Conservation (phyloP, 495 filamentous ascomycete genomes). For the Annulohypoxylon bovei region DNA sequence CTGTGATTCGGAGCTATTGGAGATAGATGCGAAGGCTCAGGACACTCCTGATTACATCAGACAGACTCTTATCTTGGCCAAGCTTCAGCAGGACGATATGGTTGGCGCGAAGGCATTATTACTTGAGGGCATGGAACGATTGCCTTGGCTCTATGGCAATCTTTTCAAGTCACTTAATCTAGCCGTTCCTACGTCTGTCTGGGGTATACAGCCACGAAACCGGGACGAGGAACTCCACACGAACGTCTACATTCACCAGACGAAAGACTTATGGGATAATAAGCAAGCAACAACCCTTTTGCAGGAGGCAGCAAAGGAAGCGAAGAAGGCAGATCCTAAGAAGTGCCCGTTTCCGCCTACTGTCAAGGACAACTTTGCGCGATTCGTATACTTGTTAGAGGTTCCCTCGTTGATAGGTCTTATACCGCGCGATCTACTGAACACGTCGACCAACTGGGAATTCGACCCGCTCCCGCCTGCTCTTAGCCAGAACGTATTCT, state of each 20-base stretch:
- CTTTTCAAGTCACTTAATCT: slow-evolving; percentile 82
- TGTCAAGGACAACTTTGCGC: slow-evolving; percentile 67
- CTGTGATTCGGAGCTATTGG: slow-evolving; percentile 66
- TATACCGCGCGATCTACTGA: slow-evolving; percentile 63
- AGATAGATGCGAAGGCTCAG: slow-evolving; percentile 29
- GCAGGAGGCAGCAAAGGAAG: slow-evolving; percentile 71
- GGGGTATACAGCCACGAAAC: slow-evolving; percentile 77
- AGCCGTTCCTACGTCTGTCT: slow-evolving; percentile 77
- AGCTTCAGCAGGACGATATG: slow-evolving; percentile 73
- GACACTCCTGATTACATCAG: slow-evolving; percentile 66
- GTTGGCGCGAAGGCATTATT: slow-evolving; percentile 71
- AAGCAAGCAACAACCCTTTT: slow-evolving; percentile 76
- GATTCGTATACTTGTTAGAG: slow-evolving; percentile 83
- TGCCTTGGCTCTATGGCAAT: slow-evolving; percentile 82
- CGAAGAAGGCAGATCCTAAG: slow-evolving; percentile 51
- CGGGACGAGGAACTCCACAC: slow-evolving; percentile 76
- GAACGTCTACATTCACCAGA: slow-evolving; percentile 79
- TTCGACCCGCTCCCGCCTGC: slow-evolving; percentile 77
- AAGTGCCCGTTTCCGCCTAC: slow-evolving; percentile 55
- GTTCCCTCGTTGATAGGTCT: slow-evolving; percentile 69
- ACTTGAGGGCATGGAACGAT: slow-evolving; percentile 69
- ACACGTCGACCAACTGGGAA: slow-evolving; percentile 62
- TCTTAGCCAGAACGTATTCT: slow-evolving; percentile 57
- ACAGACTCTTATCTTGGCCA: slow-evolving; percentile 78
- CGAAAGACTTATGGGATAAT: slow-evolving; percentile 92